Evolutionary conservation across 805 yeast species (phyloP).

Genomic region (Cyberlindnera maritima): DNA sequence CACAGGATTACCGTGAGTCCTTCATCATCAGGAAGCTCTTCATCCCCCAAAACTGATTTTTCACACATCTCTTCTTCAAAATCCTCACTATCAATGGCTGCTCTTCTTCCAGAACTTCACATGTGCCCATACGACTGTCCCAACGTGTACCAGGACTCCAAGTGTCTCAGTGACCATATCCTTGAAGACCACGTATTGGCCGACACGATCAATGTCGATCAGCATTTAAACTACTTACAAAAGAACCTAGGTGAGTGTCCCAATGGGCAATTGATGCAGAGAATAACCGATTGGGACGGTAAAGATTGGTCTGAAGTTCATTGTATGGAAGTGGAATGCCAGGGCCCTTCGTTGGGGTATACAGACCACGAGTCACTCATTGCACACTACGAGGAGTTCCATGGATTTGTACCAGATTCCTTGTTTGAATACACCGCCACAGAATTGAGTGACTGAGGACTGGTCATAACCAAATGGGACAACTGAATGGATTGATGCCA

Average conservation of each 20-base stretch:
- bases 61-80: background rate
- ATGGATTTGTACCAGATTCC: constrained; percentile 9
- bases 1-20: background rate
- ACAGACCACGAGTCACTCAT: constrained; percentile 1
- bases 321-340: constrained; percentile 7
- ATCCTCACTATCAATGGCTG: background rate
- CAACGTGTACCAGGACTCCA: background rate
- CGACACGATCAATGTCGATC: background rate
- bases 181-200: constrained; percentile 5
- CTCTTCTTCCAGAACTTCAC: background rate
- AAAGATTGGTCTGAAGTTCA: constrained; percentile 6
- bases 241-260: background rate
- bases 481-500: too few relatives aligned
- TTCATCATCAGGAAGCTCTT: too few relatives aligned
- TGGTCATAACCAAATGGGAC: too few relatives aligned
- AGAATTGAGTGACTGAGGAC: background rate
- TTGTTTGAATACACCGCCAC: constrained; percentile 3
- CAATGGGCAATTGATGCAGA: background rate
- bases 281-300: constrained; percentile 6
- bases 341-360: background rate
- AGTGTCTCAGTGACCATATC: constrained; percentile 3
- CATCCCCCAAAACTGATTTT: too few relatives aligned
- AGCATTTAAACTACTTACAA: background rate
- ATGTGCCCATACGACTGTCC: constrained; percentile 6
- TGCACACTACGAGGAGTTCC: constrained; percentile 10